Percentiles rank a stretch among this genome's conserved stretches.
These are phyloP conservation scores for Diplosphaera chodatii DNA, from an alignment of 139 green algal species.

Conservation along the genomic window DNA sequence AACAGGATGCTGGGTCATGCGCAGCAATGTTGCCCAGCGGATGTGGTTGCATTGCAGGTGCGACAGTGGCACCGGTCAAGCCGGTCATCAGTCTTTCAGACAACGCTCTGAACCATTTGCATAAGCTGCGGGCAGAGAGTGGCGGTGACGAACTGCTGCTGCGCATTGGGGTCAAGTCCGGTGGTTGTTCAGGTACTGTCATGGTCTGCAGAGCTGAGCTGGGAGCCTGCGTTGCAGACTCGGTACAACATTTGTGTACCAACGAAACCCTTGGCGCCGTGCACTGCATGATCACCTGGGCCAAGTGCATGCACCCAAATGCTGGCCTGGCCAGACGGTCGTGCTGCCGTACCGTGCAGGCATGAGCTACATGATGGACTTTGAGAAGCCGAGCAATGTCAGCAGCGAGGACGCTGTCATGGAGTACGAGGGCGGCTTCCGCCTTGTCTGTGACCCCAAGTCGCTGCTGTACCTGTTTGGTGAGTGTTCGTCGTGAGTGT, in stretches of 20 bases:
- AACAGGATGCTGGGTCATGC: neutral
- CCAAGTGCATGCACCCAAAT: neutral
- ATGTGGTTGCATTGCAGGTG: too few relatives aligned
- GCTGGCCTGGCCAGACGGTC: too few relatives aligned
- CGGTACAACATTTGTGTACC: too few relatives aligned
- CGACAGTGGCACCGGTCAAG: neutral
- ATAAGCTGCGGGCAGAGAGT: slow-evolving; percentile 55
- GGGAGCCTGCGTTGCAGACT: too few relatives aligned
- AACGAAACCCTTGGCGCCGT: too few relatives aligned
- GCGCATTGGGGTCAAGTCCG: slow-evolving; percentile 60
- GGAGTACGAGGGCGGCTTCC: slow-evolving; percentile 44
- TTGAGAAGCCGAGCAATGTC: slow-evolving; percentile 66
- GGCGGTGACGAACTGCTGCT: slow-evolving; percentile 50
- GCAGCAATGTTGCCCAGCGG: too few relatives aligned
- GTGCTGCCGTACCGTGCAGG: slow-evolving; percentile 27
- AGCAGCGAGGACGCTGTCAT: slow-evolving; percentile 46
- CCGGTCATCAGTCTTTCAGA: slow-evolving; percentile 71
- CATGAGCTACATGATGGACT: slow-evolving; percentile 89
- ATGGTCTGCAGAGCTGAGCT: too few relatives aligned
- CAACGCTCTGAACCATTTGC: slow-evolving; percentile 66
- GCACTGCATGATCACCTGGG: too few relatives aligned
- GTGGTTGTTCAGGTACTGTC: slow-evolving; percentile 47
- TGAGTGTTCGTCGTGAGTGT: neutral
- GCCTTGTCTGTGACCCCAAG: slow-evolving; percentile 82
- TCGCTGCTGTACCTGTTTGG: slow-evolving; percentile 91